Evolutionary conservation across 208 protist genomes (phyloP), one percentile per base, ranked within the genome.

Genomic region (Leishmania arabica): DNA sequence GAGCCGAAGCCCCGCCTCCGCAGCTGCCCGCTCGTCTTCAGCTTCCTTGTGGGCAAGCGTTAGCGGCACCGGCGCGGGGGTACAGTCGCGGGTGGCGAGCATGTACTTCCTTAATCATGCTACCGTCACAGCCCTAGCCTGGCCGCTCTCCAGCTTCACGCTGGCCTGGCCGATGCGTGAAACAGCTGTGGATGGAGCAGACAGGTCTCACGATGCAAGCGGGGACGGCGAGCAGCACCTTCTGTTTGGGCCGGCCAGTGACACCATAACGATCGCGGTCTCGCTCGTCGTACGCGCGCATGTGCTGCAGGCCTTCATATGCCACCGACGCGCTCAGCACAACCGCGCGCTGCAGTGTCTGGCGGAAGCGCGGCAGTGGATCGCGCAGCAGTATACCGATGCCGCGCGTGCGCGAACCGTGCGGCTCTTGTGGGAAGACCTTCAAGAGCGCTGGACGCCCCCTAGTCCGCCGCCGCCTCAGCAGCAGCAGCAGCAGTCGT

Each of bases 251-350:
- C 72, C 70, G 31, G 82, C 66, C 56, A 88, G 49, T 47, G 53
- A 81, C 45, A 87, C 71, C 47, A 82, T 84, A 27, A 80, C 87
- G 13, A 84, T 93, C 21, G 75, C 90, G n/a, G 58, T 90, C 9
- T 75, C 86, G 5, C 78, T 93, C n/a, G 60, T 93, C 37, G 81
- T 91, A 21, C 84, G 83, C 27, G 88, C 86, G 19, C 83, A 91
- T 56, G 73, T 88, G 11, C 81, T 93, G 68, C 81, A 84, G 68
- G 85, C 90, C 13, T 47, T 70, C 2, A 53, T 91, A 37, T 85
- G 82, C 34, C 53, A 81, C 53, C 82, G 82, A 13, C 82, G 82
- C 24, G 71, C 45, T 58, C 82, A 85, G 77, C 66, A 85, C 82
- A 78, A 66, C 40, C 82, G 82, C 56, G 85, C 86, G 4, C 78